Base-by-base conservation (phyloP, 1,284 basidiomycete species). In the Anthracocystis walkeri region DNA sequence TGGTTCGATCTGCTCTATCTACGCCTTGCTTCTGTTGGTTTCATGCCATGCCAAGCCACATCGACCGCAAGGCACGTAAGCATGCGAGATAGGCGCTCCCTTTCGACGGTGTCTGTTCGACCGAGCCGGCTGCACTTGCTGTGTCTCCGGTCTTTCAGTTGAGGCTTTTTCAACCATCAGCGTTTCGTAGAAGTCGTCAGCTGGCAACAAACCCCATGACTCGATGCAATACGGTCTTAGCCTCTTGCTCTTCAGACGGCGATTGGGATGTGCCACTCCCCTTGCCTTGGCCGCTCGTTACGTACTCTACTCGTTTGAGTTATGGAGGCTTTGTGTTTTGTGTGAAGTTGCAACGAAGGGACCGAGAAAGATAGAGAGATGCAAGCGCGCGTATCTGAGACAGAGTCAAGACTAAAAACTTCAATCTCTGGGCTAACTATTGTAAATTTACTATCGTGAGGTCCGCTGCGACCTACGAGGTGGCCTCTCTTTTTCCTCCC, bases 41-140 rank as follows among this genome's bases (percentile, higher is more conserved):
- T 54, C 29, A 54, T 54, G 53, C 40, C 41, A 21, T 38, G 16
- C 2, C 41, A 54, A 54, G 53, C 53, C 53, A 54, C 53, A 29
- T 14, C 41, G 8, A 31, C 27, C 40, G 27, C 53, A 51, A 21
- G 12, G 42, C 18, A 49, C 35, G 35, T 5, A 23, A 20, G 51
- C 38, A 14, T 40, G 51, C 7, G 23, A 23, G 33, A n/a, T 11
- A 7, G 40, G 18, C 35, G 35, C 35, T 38, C 29, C 29, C 29
- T 29, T 29, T 29, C 8, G 29, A 29, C 29, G 29, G 29, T 29
- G 11, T 11, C 7, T 40, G 18, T 29, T 41, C 27, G 27, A 6
- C 14, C 35, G 14, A 38, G 35, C 31, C 31, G 8, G 31, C 35
- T 38, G 12, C 12, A 35, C 16, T 10, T 48, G 7, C 16, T 29